Evolutionary conservation across 2,329 filamentous ascomycete species (phyloP).

Genomic region (Conoideocrella luteorostrata): DNA sequence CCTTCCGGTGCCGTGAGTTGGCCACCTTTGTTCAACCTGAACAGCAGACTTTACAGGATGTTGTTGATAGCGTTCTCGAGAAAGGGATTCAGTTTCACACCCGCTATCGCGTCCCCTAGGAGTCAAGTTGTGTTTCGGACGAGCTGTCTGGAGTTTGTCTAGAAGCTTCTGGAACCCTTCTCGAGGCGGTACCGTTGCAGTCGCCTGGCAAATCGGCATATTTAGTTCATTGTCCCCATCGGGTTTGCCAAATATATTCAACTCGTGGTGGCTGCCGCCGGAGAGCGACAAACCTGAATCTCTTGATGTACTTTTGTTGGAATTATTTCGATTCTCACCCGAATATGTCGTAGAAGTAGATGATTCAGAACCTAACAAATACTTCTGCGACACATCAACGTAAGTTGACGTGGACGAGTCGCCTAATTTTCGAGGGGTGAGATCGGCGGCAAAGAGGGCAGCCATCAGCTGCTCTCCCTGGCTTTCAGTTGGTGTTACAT

Average conservation of each 20-base stretch:
- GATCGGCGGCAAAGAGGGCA: slow-evolving; percentile 1
- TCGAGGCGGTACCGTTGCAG: no score
- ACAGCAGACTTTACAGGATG: background rate
- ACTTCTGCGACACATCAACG: background rate
- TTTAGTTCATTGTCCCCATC: no score
- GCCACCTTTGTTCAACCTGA: background rate
- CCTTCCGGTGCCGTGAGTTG: slow-evolving; percentile 5
- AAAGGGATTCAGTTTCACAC: background rate
- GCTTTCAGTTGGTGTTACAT: slow-evolving; percentile 1
- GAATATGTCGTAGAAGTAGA: background rate
- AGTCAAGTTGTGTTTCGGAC: background rate
- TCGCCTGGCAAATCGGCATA: no score
- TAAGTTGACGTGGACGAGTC: background rate
- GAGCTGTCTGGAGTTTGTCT: slow-evolving; percentile 17
- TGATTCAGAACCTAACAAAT: background rate
- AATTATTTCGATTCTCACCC: background rate
- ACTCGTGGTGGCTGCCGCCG: background rate
- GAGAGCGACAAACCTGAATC: background rate
- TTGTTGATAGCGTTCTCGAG: background rate
- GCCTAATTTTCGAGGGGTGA: background rate
- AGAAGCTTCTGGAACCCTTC: slow-evolving; percentile 22
- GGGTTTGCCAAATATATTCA: background rate
- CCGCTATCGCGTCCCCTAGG: slow-evolving; percentile 3
- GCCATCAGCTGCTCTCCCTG: slow-evolving; percentile 5
- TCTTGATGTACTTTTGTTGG: background rate